These are phyloP conservation scores for Leishmania martiniquensis DNA, from an alignment of 208 protist genomes.

Conservation along the genomic window DNA sequence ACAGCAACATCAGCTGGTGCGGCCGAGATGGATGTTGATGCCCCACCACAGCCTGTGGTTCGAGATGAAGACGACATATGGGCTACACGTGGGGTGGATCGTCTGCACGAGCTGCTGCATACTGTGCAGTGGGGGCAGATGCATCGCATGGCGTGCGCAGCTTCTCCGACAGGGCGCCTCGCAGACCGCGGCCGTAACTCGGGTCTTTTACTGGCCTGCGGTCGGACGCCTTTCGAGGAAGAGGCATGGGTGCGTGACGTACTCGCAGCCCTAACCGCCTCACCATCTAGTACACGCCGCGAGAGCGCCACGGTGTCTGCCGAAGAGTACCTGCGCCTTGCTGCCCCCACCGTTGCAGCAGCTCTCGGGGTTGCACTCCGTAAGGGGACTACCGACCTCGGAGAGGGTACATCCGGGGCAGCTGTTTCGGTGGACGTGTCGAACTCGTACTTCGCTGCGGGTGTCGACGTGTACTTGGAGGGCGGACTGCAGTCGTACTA, in stretches of 20 bases:
- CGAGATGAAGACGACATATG: slow-evolving; percentile 25
- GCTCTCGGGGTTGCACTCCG: not conserved
- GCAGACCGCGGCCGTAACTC: slow-evolving; percentile 4
- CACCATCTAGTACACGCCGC: not conserved
- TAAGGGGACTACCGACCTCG: not conserved
- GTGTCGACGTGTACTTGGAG: slow-evolving; percentile 1
- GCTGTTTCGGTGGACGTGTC: not conserved
- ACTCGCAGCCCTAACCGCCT: slow-evolving; percentile 9
- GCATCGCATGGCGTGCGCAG: slow-evolving; percentile 5
- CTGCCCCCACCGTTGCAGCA: slow-evolving; percentile 1
- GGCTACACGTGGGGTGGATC: slow-evolving; percentile 39
- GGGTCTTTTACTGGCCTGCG: slow-evolving; percentile 31
- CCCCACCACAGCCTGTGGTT: slow-evolving; percentile 9
- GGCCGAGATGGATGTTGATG: slow-evolving; percentile 1
- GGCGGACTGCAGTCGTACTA: slow-evolving; percentile 8
- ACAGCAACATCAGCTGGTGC: not conserved
- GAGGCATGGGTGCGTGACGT: slow-evolving; percentile 37
- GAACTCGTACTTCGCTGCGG: not conserved
- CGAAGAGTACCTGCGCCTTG: not conserved
- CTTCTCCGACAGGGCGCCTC: not conserved
- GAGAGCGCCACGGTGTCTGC: not conserved
- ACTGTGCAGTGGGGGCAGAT: slow-evolving; percentile 35
- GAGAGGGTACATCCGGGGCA: not conserved
- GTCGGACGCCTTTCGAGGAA: slow-evolving; percentile 34
- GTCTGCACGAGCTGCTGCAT: slow-evolving; percentile 60